Evolutionary conservation across 2,329 filamentous ascomycete genomes (phyloP).

Genomic region (Capronia coronata): DNA sequence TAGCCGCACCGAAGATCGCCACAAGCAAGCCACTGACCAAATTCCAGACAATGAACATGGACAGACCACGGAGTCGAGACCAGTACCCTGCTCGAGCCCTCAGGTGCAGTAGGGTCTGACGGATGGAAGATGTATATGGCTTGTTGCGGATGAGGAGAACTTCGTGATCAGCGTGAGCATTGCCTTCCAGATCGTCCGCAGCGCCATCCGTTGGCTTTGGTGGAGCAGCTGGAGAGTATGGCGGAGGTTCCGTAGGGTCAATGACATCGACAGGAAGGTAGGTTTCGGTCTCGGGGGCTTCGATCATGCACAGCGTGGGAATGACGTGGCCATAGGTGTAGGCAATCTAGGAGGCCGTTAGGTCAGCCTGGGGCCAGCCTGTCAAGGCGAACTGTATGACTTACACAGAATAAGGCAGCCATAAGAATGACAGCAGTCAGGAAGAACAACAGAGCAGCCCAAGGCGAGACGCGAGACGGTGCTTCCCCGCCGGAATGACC

Average conservation of each 20-base stretch:
- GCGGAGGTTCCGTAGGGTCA: constrained; percentile 30
- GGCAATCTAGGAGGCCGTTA: constrained; percentile 19
- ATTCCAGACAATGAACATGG: constrained; percentile 44
- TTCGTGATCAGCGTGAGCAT: constrained; percentile 40
- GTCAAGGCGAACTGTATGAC: constrained; percentile 18
- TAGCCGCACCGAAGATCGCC: constrained; percentile 41
- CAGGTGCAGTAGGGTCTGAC: constrained; percentile 55
- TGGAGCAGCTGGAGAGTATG: constrained; percentile 30
- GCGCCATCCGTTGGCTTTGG: constrained; percentile 27
- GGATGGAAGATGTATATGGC: constrained; percentile 57
- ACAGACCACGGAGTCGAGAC: constrained; percentile 64
- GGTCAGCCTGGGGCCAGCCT: background rate
- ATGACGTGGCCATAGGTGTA: constrained; percentile 58
- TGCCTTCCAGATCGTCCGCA: constrained; percentile 9
- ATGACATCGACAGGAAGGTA: constrained; percentile 46
- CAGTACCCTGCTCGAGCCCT: constrained; percentile 56
- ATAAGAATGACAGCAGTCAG: constrained; percentile 29
- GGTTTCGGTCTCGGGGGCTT: constrained; percentile 51
- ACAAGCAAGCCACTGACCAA: constrained; percentile 41
- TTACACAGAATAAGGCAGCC: constrained; percentile 30
- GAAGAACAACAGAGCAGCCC: constrained; percentile 30
- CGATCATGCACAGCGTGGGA: constrained; percentile 57
- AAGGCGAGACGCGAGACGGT: constrained; percentile 26
- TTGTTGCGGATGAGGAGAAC: constrained; percentile 45
- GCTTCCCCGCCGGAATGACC: constrained; percentile 24